Evolutionary conservation across 208 protist genomes (phyloP), one percentile per base, ranked within the genome.

Genomic region (Trypanosoma brucei): DNA sequence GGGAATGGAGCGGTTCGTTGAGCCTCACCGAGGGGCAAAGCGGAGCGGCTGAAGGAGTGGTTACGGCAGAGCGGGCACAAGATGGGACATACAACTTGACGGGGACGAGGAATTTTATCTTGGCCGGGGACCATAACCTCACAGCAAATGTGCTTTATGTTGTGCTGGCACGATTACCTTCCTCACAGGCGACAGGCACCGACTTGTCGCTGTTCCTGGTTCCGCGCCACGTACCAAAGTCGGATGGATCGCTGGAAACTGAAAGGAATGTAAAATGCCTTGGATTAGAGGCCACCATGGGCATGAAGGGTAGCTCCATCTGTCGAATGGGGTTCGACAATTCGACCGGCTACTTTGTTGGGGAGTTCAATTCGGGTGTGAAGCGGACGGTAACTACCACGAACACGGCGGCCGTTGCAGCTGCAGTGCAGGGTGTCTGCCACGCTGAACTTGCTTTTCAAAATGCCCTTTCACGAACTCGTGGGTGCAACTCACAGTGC

Each of bases 311-410:
- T 45, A 88, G 79, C 63, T 49, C 81, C 11, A 93, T 84, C 14
- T 83, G 76, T 65, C 83, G 92, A 76, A 75, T 96, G 44, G 72
- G 81, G 65, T 95, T 96, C 72, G 82, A 92, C 30, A 81, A 85
- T 62, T 81, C 82, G 37, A 61, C 85, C 11, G 92, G 92, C 42
- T 95, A 87, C 60, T 65, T 96, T 44, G 92, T 96, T 72, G 92
- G 88, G n/a, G 50, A 80, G 57, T 65, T 72, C 34, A 88, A 81
- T 71, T 62, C 70, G 14, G 92, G 88, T n/a, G 68, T 96, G 65
- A 89, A 87, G 65, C 73, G 93, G 69, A 94, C 94, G 88, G 93
- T 95, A 71, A 95, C 86, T 44, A 94, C 93, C 69, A 94, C 95
- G 79, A 95, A 95, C 68, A 80, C 73, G 0, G 83, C 87, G 5